Percentiles rank a stretch among this genome's conserved stretches.
phyloP scores from a whole-genome alignment of 1,139 yeast species.

The Saccharomyces hybrid region DNA sequence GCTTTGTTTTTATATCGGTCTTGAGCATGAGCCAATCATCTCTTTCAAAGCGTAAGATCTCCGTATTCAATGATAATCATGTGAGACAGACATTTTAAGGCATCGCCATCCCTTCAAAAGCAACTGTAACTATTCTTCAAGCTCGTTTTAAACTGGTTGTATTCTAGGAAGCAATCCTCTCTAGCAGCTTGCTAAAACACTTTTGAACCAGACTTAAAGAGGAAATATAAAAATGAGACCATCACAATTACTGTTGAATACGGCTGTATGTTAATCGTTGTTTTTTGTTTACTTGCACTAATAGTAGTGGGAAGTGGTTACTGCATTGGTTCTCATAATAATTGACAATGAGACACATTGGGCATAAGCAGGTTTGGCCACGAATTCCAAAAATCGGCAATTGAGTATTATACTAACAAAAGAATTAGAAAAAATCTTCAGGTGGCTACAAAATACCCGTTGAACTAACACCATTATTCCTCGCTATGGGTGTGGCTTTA shows the following conservation, averaged over 20 bases:
- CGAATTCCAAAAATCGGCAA: not conserved
- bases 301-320: too few relatives aligned
- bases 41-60: not conserved
- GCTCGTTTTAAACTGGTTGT: not conserved
- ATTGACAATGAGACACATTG: too few relatives aligned
- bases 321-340: too few relatives aligned
- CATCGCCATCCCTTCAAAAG: not conserved
- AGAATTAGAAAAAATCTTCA: conserved; percentile 31
- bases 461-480: conserved; percentile 67
- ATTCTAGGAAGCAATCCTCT: not conserved
- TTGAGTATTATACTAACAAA: conserved; percentile 9
- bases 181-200: not conserved
- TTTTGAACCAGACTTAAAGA: not conserved
- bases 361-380: too few relatives aligned
- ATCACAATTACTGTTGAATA: conserved; percentile 39
- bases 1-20: conserved; percentile 10
- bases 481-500: conserved; percentile 58
- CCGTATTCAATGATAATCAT: not conserved
- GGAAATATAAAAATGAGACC: conserved; percentile 27
- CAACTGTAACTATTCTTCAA: not conserved
- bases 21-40: conserved; percentile 2
- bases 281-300: too few relatives aligned
- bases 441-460: conserved; percentile 45
- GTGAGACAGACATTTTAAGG: not conserved
- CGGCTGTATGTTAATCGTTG: conserved; percentile 26